Conservation (phyloP, 2,329 filamentous ascomycete genomes). For the Pseudogymnoascus sp. region DNA sequence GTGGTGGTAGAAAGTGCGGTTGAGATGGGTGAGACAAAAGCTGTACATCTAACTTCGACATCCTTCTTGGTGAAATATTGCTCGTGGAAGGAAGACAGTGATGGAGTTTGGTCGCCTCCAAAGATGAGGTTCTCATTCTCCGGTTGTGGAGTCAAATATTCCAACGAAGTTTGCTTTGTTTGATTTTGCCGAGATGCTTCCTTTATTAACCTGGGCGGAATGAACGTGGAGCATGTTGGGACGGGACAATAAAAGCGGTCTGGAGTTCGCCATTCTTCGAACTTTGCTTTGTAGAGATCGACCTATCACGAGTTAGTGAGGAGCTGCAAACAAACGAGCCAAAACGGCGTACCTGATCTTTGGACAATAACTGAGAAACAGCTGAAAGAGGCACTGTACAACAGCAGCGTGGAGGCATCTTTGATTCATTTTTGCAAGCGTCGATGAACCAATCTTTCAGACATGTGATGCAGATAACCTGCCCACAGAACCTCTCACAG, state of each 20-base stretch:
- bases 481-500: neutral
- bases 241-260: conserved; percentile 44
- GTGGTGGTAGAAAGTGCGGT: conserved; percentile 23
- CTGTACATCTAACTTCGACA: neutral
- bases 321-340: neutral
- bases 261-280: conserved; percentile 41
- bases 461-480: conserved; percentile 28
- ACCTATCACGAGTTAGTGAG: conserved; percentile 13
- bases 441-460: conserved; percentile 36
- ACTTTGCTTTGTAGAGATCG: conserved; percentile 35
- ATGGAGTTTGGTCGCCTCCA: neutral
- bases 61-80: neutral
- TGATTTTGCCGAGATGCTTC: neutral
- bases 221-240: conserved; percentile 42
- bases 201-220: conserved; percentile 29
- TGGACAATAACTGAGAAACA: conserved; percentile 30
- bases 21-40: neutral
- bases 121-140: neutral
- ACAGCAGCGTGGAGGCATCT: conserved; percentile 43
- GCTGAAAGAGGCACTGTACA: conserved; percentile 36
- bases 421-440: conserved; percentile 32
- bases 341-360: conserved; percentile 25
- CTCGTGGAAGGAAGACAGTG: neutral
- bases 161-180: neutral
- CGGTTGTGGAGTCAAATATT: neutral